Percentiles rank a stretch among this genome's conserved stretches.
These are phyloP conservation scores for Debaryomyces singareniensis DNA, from an alignment of 1,139 yeast species.

Conservation along the genomic window DNA sequence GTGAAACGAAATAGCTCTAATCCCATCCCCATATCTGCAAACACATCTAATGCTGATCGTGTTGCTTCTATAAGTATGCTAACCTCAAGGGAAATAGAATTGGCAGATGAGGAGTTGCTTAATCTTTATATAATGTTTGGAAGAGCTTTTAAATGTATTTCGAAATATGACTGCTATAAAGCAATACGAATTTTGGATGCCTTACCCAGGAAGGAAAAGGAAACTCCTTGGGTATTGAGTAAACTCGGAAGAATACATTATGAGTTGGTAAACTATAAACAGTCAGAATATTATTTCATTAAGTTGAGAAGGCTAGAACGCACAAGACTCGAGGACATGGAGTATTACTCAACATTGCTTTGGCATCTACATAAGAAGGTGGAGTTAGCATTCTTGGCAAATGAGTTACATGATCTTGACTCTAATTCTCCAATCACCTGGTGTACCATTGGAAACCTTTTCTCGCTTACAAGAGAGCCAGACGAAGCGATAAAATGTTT, in stretches of 20 bases:
- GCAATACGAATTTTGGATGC: conserved; percentile 66
- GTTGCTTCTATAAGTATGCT: conserved; percentile 8
- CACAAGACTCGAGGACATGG: conserved; percentile 86
- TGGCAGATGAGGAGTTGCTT: conserved; percentile 39
- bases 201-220: conserved; percentile 56
- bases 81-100: conserved; percentile 28
- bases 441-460: conserved; percentile 88
- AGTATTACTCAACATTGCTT: conserved; percentile 76
- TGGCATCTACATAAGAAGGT: conserved; percentile 90
- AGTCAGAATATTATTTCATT: conserved; percentile 60
- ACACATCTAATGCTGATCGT: conserved; percentile 4
- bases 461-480: conserved; percentile 77
- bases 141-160: conserved; percentile 56
- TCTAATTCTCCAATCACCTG: conserved; percentile 74
- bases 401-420: conserved; percentile 68
- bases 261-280: conserved; percentile 81
- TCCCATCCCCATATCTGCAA: conserved; percentile 3
- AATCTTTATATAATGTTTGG: conserved; percentile 58
- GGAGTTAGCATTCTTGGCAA: conserved; percentile 76
- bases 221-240: conserved; percentile 83
- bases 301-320: conserved; percentile 64
- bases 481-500: conserved; percentile 90
- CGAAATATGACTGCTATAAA: conserved; percentile 70
- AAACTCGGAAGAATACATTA: conserved; percentile 77
- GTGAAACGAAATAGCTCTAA: conserved; percentile 26